A percentile compares a stretch with the other conserved stretches of the same genome.
Evolutionary conservation across 768 basidiomycete species (phyloP).

Genomic region (Lactarius sanguifluus): DNA sequence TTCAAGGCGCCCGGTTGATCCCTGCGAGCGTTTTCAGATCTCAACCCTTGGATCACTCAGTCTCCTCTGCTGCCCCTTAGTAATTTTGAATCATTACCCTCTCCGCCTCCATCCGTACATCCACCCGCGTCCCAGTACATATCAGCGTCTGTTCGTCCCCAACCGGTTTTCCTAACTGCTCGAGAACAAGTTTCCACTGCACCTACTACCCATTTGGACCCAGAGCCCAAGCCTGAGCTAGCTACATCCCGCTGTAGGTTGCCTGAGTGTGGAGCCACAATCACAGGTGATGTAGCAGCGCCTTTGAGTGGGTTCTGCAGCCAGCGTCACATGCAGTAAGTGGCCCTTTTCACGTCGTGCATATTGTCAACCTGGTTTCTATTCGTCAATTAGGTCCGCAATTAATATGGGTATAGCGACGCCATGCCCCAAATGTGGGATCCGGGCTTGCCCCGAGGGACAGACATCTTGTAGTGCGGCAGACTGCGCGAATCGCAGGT

Average conservation of each 20-base stretch:
- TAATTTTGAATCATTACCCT: too few species aligned
- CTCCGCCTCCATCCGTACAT: background rate
- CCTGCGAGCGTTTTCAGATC: too few species aligned
- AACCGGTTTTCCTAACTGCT: background rate
- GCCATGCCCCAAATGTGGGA: background rate
- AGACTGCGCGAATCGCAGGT: too few species aligned
- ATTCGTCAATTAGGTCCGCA: background rate
- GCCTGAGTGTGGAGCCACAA: background rate
- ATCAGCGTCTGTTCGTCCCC: background rate
- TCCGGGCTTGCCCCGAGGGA: background rate
- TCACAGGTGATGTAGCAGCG: background rate
- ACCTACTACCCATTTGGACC: background rate
- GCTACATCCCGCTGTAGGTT: background rate
- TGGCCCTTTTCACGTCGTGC: background rate
- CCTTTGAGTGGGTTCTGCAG: constrained; percentile 11
- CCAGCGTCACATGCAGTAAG: background rate
- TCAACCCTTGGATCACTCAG: too few species aligned
- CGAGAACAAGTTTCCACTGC: background rate
- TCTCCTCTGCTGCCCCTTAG: too few species aligned
- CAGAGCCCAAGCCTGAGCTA: too few species aligned
- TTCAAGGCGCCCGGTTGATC: too few species aligned
- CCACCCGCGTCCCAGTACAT: background rate
- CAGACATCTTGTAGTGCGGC: too few species aligned
- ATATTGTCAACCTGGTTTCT: background rate
- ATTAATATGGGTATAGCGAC: background rate